Conservation (phyloP, 2,329 filamentous ascomycete species). For the Talaromyces sp. region DNA sequence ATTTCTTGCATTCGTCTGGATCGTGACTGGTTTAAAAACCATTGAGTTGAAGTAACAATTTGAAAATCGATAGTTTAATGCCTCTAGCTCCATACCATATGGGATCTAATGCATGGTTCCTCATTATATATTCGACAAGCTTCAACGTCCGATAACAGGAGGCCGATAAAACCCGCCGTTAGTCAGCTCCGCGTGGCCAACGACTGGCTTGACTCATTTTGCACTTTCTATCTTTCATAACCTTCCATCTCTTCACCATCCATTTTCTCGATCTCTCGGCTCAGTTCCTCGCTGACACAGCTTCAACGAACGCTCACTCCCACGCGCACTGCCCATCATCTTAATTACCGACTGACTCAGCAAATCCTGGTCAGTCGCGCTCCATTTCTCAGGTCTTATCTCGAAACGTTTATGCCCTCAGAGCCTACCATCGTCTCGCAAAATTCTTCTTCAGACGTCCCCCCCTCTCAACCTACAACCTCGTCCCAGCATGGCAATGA, state of each 20-base stretch:
- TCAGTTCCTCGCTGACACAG: neutral
- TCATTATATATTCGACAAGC: neutral
- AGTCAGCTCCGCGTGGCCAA: slow-evolving; percentile 12
- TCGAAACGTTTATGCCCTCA: slow-evolving; percentile 61
- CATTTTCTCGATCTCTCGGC: neutral
- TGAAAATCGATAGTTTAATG: neutral
- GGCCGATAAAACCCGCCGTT: slow-evolving; percentile 10
- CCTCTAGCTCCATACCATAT: neutral
- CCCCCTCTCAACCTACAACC: slow-evolving; percentile 32
- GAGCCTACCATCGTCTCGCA: slow-evolving; percentile 52
- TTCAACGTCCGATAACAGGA: neutral
- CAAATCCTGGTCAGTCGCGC: slow-evolving; percentile 55
- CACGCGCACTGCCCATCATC: neutral
- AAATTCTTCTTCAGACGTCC: slow-evolving; percentile 42
- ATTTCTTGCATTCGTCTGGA: neutral
- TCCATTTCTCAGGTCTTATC: slow-evolving; percentile 29
- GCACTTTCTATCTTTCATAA: neutral
- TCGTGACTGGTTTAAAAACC: neutral
- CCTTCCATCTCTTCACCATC: slow-evolving; percentile 2
- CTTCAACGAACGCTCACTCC: neutral
- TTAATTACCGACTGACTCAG: slow-evolving; percentile 49
- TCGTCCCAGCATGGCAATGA: slow-evolving; percentile 60
- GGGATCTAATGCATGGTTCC: neutral
- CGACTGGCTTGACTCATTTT: neutral
- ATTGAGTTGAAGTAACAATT: neutral